Base-by-base conservation (phyloP, 2,329 filamentous ascomycete species). In the Exserohilum turcica region DNA sequence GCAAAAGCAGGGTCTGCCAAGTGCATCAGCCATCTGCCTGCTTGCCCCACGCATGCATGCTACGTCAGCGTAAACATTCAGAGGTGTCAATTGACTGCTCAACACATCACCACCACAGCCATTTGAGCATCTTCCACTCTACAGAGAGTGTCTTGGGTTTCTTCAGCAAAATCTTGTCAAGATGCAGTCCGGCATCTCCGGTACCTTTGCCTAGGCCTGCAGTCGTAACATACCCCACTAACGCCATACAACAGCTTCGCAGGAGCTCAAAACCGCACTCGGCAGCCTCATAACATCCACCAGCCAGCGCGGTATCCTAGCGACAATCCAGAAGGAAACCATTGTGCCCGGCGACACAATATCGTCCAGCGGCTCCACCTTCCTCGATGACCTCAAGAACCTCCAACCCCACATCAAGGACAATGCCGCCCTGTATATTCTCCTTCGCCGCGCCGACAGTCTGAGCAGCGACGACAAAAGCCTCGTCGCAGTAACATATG, bases 181-280 rank as follows among this genome's bases (percentile, higher is more conserved):
- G 48, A 91, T 91, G 89, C 88, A 92, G 80, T 91, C 89, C 31
- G 88, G 89, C 75, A 91, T 91, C 65, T 85, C 87, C 76, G 88
- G 88, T 88, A 80, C 44, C 68, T 36, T 29, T 24, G 18, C 33
- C 37, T 37, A 21, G 15, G 6, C 19, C 27, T 43, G 15, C 8
- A 24, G 24, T 18, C n/a, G 35, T 38, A 38, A 39, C 43, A 33
- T 33, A 16, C 27, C 40, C 39, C 33, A 15, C 63, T 65, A 57
- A 70, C 59, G n/a, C 42, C 16, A 13, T 36, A 37, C 24, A 33
- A 50, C 50, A 67, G 91, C 88, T 61, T 92, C 90, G 51, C 76
- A 87, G 76, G 90, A 93, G 81, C 87, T 94, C 57, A 83, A 86
- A 71, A 79, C 84, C 66, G 82, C 89, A 65, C 92, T 94, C 81